These are phyloP conservation scores for Cenchrus purpureus DNA, from an alignment of 176 grass and related monocot genomes.

Conservation along the genomic window DNA sequence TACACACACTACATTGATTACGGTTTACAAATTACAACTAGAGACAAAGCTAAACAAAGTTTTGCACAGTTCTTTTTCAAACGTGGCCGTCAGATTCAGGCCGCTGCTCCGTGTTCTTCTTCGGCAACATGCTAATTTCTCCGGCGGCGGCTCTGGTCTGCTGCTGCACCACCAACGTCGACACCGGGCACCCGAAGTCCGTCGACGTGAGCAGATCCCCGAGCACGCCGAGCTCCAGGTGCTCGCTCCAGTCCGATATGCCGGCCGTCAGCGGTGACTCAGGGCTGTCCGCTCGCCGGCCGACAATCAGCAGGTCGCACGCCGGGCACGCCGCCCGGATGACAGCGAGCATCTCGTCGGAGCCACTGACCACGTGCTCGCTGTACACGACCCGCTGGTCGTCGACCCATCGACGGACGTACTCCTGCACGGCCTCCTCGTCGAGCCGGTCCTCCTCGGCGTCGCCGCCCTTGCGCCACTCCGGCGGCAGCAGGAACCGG, in stretches of 20 bases:
- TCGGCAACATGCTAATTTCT: not conserved
- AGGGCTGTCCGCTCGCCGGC: slow-evolving; percentile 50
- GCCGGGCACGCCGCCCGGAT: slow-evolving; percentile 49
- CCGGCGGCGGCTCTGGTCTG: slow-evolving; percentile 54
- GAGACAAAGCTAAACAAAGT: not conserved
- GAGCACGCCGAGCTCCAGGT: slow-evolving; percentile 80
- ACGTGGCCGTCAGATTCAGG: slow-evolving; percentile 4
- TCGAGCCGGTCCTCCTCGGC: slow-evolving; percentile 53
- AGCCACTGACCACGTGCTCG: slow-evolving; percentile 53
- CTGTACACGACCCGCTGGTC: slow-evolving; percentile 51
- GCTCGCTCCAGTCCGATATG: slow-evolving; percentile 87
- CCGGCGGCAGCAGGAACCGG: slow-evolving; percentile 53
- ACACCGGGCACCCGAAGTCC: slow-evolving; percentile 60
- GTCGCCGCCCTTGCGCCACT: slow-evolving; percentile 3
- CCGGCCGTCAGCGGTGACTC: slow-evolving; percentile 62
- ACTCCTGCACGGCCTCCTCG: slow-evolving; percentile 56
- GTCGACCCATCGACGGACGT: slow-evolving; percentile 47
- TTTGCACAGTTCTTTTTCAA: not conserved
- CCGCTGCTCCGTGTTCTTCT: not conserved
- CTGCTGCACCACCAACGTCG: slow-evolving; percentile 86
- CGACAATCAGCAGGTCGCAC: slow-evolving; percentile 73
- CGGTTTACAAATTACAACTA: not conserved
- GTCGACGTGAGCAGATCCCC: slow-evolving; percentile 77
- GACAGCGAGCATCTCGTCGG: slow-evolving; percentile 61
- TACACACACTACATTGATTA: slow-evolving; percentile 1